A percentile compares a stretch with the other conserved stretches of the same genome.
Evolutionary conservation across 1,284 basidiomycete species (phyloP).

Genomic region (Papiliotrema flavescens): DNA sequence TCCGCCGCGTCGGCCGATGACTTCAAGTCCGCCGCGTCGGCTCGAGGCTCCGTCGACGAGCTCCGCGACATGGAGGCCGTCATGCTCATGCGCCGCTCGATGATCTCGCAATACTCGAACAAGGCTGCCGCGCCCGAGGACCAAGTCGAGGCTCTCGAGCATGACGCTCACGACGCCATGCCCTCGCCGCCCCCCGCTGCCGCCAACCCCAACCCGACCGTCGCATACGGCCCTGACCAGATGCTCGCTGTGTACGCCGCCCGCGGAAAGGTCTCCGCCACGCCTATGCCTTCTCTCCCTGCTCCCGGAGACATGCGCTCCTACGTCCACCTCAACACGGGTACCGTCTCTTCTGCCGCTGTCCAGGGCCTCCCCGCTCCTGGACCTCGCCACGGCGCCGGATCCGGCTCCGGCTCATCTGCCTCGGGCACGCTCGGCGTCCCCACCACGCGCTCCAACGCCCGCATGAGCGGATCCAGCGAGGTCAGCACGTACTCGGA

Average conservation of each 20-base stretch:
- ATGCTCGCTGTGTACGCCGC: conserved; percentile 50
- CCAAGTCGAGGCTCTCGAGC: conserved; percentile 19
- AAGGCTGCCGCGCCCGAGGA: neutral
- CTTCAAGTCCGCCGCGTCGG: conserved; percentile 34
- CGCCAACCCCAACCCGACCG: conserved; percentile 16
- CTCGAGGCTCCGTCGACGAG: conserved; percentile 41
- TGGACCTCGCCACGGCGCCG: conserved; percentile 9
- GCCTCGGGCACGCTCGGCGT: neutral
- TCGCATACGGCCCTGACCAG: conserved; percentile 46
- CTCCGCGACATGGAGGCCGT: conserved; percentile 43
- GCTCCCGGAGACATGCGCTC: conserved; percentile 32
- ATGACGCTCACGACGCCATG: conserved; percentile 13
- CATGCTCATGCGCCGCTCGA: conserved; percentile 32
- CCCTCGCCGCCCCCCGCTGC: conserved; percentile 1
- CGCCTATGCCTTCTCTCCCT: conserved; percentile 10
- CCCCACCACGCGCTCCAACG: neutral
- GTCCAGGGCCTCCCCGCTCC: conserved; percentile 35
- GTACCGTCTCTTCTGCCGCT: conserved; percentile 27
- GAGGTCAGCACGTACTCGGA: conserved; percentile 7
- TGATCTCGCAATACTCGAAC: conserved; percentile 25
- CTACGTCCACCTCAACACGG: conserved; percentile 37
- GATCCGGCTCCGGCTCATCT: neutral
- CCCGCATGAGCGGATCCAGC: neutral
- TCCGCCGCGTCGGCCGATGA: conserved; percentile 26
- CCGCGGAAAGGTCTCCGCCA: conserved; percentile 29